These are phyloP conservation scores for Hirschioporus abietinus DNA, from an alignment of 768 basidiomycete genomes.

Conservation along the genomic window DNA sequence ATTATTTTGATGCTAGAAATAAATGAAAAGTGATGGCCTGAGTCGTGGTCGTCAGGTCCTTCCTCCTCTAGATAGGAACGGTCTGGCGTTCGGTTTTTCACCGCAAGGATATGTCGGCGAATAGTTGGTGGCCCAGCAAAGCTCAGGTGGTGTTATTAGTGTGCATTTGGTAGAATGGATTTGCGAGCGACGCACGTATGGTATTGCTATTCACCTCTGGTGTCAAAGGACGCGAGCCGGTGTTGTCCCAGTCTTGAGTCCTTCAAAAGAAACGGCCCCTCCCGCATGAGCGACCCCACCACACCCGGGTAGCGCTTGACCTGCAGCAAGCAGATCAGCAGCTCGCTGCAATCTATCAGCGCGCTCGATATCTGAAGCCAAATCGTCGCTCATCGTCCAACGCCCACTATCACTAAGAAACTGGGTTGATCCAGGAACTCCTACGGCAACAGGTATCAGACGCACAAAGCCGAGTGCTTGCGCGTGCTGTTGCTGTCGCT, in stretches of 20 bases:
- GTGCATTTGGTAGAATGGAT: conserved; percentile 23
- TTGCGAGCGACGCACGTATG: conserved; percentile 15
- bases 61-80: conserved; percentile 74
- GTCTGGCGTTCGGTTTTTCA: conserved; percentile 55
- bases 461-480: conserved; percentile 36
- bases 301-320: no score
- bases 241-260: no score
- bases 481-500: conserved; percentile 26
- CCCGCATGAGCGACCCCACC: conserved; percentile 43
- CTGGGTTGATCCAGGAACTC: conserved; percentile 53
- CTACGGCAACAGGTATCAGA: conserved; percentile 50
- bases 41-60: conserved; percentile 62
- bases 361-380: conserved; percentile 66
- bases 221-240: conserved; percentile 13
- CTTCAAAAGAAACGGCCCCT: conserved; percentile 37
- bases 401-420: conserved; percentile 50
- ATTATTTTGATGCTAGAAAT: no score
- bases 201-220: conserved; percentile 21
- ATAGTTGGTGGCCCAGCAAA: conserved; percentile 21
- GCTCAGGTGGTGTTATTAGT: conserved; percentile 24
- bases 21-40: no score
- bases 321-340: no score
- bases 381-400: conserved; percentile 65
- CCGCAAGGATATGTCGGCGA: conserved; percentile 28
- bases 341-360: conserved; percentile 44